Evolutionary conservation across 2,329 filamentous ascomycete genomes (phyloP), one percentile per base, ranked within the genome.

Genomic region (Ascochyta clinopodiicola): DNA sequence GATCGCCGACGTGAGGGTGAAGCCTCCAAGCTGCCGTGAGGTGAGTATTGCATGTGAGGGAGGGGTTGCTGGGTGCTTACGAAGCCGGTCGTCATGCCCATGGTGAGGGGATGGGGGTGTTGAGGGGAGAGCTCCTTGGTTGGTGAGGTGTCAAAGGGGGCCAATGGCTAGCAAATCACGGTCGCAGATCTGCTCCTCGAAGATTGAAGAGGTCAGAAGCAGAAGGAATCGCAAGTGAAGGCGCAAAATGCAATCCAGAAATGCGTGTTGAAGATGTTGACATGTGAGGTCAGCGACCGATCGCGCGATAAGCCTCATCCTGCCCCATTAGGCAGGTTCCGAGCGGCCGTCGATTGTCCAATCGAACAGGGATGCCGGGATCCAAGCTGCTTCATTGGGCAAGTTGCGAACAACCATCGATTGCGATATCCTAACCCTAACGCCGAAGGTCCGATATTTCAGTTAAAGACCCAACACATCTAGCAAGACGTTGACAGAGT

Each of bases 61-160:
- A 38, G 35, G 2, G 17, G 6, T 21, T 10, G 15, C 35, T 24
- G 34, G 17, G 22, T 22, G 68, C 74, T 42, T 74, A 82, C 80
- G 63, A 82, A 79, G 73, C 80, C 80, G 17, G 79, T 80, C 56
- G 78, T 80, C 75, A 82, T 81, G 69, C 80, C 80, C 80, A 82
- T 82, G 62, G 51, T 51, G 43, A 57, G 50, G 39, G 56, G 43
- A 24, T 35, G 17, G 44, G 31, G 24, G 34, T 36, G 52, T 25
- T 45, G 35, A 25, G 39, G 35, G 29, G 50, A 40, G 19, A 34
- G 38, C 25, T n/a, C 43, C 40, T 25, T 21, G 25, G 42, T 15
- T 13, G 21, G n/a, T 42, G 19, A 19, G 36, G 5, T 15, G 22
- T 8, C 19, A 9, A 19, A 12, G 29, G 15, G 10, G 36, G 10